phyloP scores from a whole-genome alignment of 257 asterid genomes.

The Solanum chiquidenum region DNA sequence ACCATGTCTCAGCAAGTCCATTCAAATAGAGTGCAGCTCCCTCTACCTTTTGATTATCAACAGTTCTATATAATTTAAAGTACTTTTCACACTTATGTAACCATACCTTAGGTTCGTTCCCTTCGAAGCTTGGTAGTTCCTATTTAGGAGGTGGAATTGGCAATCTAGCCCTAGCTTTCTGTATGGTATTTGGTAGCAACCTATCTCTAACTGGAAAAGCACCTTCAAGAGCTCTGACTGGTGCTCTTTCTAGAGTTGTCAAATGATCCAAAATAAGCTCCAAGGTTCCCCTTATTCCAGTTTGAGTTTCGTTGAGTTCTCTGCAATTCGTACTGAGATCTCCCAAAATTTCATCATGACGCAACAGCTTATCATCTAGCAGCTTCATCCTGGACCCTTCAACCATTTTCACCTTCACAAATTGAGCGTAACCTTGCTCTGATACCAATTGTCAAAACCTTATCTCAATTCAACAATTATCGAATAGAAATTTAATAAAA shows the following conservation, averaged over 20 bases:
- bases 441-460: neutral
- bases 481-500: no score
- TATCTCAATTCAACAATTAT: no score
- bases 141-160: neutral
- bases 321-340: neutral
- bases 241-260: neutral
- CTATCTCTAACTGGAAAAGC: neutral
- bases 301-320: neutral
- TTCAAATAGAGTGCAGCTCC: neutral
- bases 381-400: neutral
- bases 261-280: neutral
- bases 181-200: neutral
- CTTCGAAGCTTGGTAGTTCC: neutral
- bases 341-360: neutral
- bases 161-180: neutral
- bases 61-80: neutral
- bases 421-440: neutral
- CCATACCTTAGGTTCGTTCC: neutral
- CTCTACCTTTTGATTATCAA: neutral
- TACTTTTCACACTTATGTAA: neutral
- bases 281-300: neutral
- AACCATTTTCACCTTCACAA: neutral
- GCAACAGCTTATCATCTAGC: neutral
- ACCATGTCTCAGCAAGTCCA: neutral
- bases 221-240: neutral